A percentile compares a stretch with the other conserved stretches of the same genome.
These are phyloP conservation scores for Globisporangium perplexum DNA, from an alignment of 352 stramenopile species.

Conservation along the genomic window DNA sequence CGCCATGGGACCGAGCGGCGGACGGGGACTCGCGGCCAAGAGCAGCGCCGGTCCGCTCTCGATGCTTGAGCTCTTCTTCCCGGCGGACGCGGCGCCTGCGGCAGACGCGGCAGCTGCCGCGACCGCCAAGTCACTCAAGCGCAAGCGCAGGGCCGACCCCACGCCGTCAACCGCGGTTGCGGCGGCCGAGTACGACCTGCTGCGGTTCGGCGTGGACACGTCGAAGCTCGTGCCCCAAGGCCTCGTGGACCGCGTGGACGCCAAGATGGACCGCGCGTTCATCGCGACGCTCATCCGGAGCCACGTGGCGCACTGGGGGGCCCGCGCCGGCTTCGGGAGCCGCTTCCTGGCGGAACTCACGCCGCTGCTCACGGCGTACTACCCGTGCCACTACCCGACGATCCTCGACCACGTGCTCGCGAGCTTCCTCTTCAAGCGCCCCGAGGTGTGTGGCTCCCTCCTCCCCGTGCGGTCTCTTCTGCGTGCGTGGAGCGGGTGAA, in stretches of 20 bases:
- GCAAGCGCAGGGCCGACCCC: slow-evolving; percentile 28
- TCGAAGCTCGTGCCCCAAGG: slow-evolving; percentile 77
- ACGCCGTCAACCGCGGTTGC: background rate
- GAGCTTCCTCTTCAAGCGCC: slow-evolving; percentile 69
- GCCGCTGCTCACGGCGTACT: slow-evolving; percentile 72
- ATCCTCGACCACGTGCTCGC: slow-evolving; percentile 78
- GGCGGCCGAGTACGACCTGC: slow-evolving; percentile 35
- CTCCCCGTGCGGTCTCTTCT: background rate
- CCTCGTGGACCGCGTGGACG: slow-evolving; percentile 79
- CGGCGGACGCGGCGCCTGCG: background rate
- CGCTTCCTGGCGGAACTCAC: slow-evolving; percentile 68
- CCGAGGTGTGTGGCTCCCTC: slow-evolving; percentile 30
- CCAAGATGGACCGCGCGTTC: slow-evolving; percentile 43
- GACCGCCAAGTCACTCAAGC: slow-evolving; percentile 30
- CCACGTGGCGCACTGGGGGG: slow-evolving; percentile 74
- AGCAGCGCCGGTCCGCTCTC: slow-evolving; percentile 19
- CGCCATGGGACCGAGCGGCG: background rate
- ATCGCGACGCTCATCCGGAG: slow-evolving; percentile 42
- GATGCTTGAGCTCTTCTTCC: slow-evolving; percentile 64
- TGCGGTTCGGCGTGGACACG: slow-evolving; percentile 65
- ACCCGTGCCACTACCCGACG: slow-evolving; percentile 75
- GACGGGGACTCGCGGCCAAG: slow-evolving; percentile 4
- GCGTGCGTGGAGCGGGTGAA: background rate
- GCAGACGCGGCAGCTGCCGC: background rate
- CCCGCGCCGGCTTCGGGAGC: slow-evolving; percentile 50